Evolutionary conservation across 2,329 filamentous ascomycete genomes (phyloP).

Genomic region (Cryphonectria naterciae): DNA sequence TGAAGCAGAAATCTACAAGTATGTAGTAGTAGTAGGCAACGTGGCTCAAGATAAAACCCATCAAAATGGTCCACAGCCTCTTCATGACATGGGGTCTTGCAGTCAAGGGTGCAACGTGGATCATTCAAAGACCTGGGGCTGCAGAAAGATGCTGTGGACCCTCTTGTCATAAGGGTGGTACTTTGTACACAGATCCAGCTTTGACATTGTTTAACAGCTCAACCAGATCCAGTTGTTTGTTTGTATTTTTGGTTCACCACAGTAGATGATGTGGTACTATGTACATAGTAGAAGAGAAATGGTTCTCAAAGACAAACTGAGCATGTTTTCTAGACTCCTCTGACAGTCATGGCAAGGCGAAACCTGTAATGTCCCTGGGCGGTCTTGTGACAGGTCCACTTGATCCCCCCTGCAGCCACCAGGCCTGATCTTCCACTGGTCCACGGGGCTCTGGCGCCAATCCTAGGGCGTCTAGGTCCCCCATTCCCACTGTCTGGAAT

Average conservation of each 20-base stretch:
- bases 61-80: background rate
- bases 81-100: background rate
- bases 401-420: constrained; percentile 2
- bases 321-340: background rate
- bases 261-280: background rate
- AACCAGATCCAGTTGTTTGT: too few species aligned
- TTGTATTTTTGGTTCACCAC: too few species aligned
- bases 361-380: background rate
- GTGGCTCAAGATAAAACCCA: background rate
- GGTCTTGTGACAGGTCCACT: constrained; percentile 7
- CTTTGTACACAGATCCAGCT: background rate
- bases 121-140: background rate
- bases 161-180: background rate
- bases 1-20: background rate
- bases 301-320: too few species aligned
- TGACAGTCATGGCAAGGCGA: background rate
- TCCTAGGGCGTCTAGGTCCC: background rate
- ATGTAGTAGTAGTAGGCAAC: background rate
- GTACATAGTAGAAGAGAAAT: too few species aligned
- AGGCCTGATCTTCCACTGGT: background rate
- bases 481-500: background rate
- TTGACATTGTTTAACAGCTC: too few species aligned
- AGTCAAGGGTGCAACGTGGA: background rate
- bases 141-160: background rate
- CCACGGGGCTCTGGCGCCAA: background rate